These are phyloP conservation scores for Quillaja saponaria DNA, from an alignment of 306 rosid genomes.

Conservation along the genomic window DNA sequence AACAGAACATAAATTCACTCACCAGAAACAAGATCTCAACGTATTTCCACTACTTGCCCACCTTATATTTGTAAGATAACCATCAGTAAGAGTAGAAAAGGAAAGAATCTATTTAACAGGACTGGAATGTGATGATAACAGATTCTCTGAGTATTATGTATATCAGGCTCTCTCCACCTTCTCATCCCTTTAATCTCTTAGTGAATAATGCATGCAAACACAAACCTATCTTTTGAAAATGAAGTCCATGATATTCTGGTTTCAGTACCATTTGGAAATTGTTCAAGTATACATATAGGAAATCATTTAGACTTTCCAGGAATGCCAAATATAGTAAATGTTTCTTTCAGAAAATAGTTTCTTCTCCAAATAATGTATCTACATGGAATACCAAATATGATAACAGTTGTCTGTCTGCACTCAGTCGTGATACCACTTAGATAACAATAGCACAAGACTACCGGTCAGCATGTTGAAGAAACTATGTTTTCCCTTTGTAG, in stretches of 20 bases:
- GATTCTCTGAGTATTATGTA: background rate
- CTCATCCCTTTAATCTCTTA: slow-evolving; percentile 6
- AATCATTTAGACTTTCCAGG: no score
- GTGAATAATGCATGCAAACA: background rate
- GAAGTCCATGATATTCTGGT: slow-evolving; percentile 14
- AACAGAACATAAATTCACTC: background rate
- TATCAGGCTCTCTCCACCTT: background rate
- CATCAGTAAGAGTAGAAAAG: background rate
- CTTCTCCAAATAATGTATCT: background rate
- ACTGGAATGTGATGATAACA: background rate
- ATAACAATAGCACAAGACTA: background rate
- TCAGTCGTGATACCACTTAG: slow-evolving; percentile 2
- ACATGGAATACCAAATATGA: background rate
- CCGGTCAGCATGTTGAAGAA: background rate
- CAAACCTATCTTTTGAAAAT: slow-evolving; percentile 2
- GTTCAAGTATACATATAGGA: slow-evolving; percentile 5
- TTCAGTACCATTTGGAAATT: slow-evolving; percentile 7
- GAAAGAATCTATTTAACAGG: background rate
- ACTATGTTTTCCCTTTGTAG: no score
- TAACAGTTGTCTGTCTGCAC: background rate
- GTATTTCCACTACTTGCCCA: slow-evolving; percentile 1
- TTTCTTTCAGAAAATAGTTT: background rate
- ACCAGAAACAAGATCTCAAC: slow-evolving; percentile 12
- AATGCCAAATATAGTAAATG: no score
- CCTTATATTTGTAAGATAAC: background rate